Base-by-base conservation (phyloP, 306 rosid genomes). In the Cajanus cajan region DNA sequence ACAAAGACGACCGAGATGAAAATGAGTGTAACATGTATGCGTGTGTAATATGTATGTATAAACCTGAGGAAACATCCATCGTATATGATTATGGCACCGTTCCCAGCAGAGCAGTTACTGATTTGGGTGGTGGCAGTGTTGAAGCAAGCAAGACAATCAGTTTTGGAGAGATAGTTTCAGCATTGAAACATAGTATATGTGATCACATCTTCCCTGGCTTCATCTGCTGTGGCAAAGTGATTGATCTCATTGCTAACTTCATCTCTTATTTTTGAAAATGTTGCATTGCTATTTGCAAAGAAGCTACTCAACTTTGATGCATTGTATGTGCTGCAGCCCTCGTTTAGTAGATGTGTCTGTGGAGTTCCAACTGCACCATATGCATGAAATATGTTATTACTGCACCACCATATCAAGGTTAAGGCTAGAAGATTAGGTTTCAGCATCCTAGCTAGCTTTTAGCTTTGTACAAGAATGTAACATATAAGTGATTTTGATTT, bases 21-120 rank as follows among this genome's bases (percentile, higher is more conserved):
- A n/a, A n/a, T n/a, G n/a, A n/a, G n/a, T n/a, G n/a, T n/a, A n/a
- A n/a, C n/a, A n/a, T n/a, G n/a, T n/a, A n/a, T n/a, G n/a, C n/a
- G 31, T 28, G 31, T 28, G 31, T 28, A 1, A 4, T 39, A 39
- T 39, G 7, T 39, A 6, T 39, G 10, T 41, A 41, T 41, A 9
- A 2, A 41, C 47, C 47, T 41, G 14, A 41, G 47, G 47, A 41
- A 41, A 3, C 47, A 90, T 2, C 93, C 96, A 4, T 90, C 91
- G 19, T 89, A 87, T 82, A 86, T 69, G 78, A 86, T 68, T 3
- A 88, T 89, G 14, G 86, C 94, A 3, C 94, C 94, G 24, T 85
- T 88, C 39, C 82, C 69, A 7, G 80, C 74, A 0, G 88, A 85
- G 80, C 92, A 88, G 66, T 82, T 87, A 19, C 85, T 88, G 47